Evolutionary conservation across 805 yeast genomes (phyloP).

Genomic region (Wickerhamiella alocasiicola): DNA sequence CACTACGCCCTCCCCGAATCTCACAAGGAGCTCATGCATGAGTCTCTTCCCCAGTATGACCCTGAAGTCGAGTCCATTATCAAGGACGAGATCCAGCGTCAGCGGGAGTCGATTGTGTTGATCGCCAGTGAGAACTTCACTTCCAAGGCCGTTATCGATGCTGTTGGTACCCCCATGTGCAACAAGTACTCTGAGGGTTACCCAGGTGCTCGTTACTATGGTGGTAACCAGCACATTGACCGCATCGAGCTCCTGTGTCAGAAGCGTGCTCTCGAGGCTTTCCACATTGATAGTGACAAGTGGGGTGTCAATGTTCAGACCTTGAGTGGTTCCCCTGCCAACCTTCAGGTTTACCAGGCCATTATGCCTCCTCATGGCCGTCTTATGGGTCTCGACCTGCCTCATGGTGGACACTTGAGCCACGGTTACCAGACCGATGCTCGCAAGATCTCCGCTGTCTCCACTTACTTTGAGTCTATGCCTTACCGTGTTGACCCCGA

Average conservation of each 20-base stretch:
- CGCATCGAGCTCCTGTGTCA: conserved; percentile 87
- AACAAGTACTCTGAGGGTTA: conserved; percentile 98
- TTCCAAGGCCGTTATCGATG: conserved; percentile 88
- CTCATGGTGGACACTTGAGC: conserved; percentile 96
- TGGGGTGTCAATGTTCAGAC: conserved; percentile 99
- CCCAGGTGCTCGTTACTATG: conserved; percentile 98
- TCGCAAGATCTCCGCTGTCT: conserved; percentile 80
- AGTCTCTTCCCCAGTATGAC: conserved; percentile 20
- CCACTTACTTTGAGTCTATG: conserved; percentile 95
- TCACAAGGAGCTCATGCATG: conserved; percentile 24
- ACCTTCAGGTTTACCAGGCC: conserved; percentile 92
- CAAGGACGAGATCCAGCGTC: conserved; percentile 74
- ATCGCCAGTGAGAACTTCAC: conserved; percentile 98
- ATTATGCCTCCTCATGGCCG: conserved; percentile 91
- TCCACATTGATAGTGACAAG: conserved; percentile 59
- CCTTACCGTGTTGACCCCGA: conserved; percentile 81
- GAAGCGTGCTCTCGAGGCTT: conserved; percentile 85
- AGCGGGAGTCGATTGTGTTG: conserved; percentile 81
- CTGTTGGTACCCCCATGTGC: conserved; percentile 94
- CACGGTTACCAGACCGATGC: conserved; percentile 92
- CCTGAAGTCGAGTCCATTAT: conserved; percentile 33
- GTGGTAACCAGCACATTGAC: conserved; percentile 96
- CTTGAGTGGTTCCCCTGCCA: conserved; percentile 95
- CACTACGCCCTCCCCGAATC: conserved; percentile 25
- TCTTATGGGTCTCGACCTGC: conserved; percentile 94